These are phyloP conservation scores for Tolypocladium ovalisporum DNA, from an alignment of 2,329 filamentous ascomycete genomes.

Conservation along the genomic window DNA sequence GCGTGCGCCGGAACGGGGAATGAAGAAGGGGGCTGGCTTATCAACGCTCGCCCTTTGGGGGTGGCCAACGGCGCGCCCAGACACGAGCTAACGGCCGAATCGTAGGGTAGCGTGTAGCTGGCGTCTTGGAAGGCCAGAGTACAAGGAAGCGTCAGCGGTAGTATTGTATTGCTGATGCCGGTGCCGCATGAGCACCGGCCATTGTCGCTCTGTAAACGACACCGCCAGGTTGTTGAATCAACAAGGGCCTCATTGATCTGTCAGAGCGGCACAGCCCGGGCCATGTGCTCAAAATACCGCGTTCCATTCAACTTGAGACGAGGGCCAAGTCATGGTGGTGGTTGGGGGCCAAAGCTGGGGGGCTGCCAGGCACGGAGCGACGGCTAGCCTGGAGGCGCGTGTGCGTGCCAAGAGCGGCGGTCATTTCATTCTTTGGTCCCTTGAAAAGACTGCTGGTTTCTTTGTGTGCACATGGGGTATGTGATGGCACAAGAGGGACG, in stretches of 20 bases:
- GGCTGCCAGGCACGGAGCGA: too few species aligned
- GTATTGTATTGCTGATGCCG: not conserved
- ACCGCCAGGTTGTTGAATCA: not conserved
- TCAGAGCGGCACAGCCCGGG: not conserved
- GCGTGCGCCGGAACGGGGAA: not conserved
- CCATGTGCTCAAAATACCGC: not conserved
- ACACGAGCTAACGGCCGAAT: not conserved
- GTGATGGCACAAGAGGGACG: not conserved
- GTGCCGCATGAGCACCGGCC: not conserved
- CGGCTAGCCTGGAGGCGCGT: not conserved
- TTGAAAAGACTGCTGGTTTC: not conserved
- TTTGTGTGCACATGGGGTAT: too few species aligned
- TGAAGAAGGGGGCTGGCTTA: not conserved
- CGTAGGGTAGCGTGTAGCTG: not conserved
- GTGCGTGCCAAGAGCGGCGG: not conserved
- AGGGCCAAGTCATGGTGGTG: not conserved
- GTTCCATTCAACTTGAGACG: not conserved
- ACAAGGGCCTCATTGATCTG: not conserved
- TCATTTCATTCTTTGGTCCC: not conserved
- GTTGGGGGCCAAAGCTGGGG: not conserved
- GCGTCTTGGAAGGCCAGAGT: not conserved
- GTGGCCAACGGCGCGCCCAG: not conserved
- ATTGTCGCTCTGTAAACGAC: not conserved
- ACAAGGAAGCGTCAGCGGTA: not conserved
- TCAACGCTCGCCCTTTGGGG: not conserved